These are phyloP conservation scores for Datisca glomerata DNA, from an alignment of 306 rosid genomes.

Conservation along the genomic window DNA sequence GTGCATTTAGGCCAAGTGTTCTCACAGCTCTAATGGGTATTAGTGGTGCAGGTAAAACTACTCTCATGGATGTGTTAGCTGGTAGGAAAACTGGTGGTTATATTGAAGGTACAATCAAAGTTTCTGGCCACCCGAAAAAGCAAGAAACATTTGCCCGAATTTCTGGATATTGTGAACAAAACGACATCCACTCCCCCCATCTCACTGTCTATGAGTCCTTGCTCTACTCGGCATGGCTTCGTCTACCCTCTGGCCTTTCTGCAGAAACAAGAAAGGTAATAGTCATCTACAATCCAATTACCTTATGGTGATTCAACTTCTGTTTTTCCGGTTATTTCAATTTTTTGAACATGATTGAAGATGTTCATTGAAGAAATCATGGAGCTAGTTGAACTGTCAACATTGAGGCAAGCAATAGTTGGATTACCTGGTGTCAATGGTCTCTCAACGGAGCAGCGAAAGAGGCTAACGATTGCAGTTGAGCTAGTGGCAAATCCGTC, in stretches of 20 bases:
- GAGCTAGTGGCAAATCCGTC: conserved; percentile 49
- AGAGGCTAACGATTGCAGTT: conserved; percentile 41
- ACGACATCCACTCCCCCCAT: conserved; percentile 73
- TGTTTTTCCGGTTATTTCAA: background rate
- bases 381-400: conserved; percentile 40
- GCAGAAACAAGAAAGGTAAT: conserved; percentile 42
- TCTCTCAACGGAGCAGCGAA: conserved; percentile 44
- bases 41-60: conserved; percentile 94
- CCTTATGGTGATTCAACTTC: background rate
- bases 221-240: conserved; percentile 70
- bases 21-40: conserved; percentile 95
- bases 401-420: conserved; percentile 39
- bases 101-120: conserved; percentile 51
- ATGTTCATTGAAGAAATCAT: conserved; percentile 42
- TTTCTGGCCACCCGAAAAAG: conserved; percentile 71
- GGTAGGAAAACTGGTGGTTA: conserved; percentile 84
- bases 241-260: conserved; percentile 36
- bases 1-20: conserved; percentile 81
- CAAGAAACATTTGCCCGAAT: conserved; percentile 86
- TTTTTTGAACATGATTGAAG: conserved; percentile 21
- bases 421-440: conserved; percentile 44
- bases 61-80: conserved; percentile 83
- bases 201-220: conserved; percentile 63
- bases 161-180: conserved; percentile 91
- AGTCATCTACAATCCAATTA: background rate